A percentile compares a stretch with the other conserved stretches of the same genome.
Evolutionary conservation across 495 filamentous ascomycete genomes (phyloP).

Genomic region (Daldinia grandis): DNA sequence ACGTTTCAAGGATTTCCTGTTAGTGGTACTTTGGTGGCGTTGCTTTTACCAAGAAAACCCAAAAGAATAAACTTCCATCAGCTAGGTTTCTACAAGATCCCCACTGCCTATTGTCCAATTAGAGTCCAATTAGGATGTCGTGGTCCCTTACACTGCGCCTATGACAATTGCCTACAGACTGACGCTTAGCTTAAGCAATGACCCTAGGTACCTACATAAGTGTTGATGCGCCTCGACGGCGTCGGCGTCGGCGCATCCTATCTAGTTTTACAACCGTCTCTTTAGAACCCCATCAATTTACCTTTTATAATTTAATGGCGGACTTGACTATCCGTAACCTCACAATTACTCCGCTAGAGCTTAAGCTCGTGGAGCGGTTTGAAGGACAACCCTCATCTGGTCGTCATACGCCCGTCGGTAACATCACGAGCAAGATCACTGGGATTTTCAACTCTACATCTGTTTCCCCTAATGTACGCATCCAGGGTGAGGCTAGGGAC

Average conservation of each 20-base stretch:
- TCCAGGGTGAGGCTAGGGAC: constrained; percentile 38
- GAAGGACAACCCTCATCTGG: constrained; percentile 51
- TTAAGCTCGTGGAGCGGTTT: constrained; percentile 81
- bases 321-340: constrained; percentile 86
- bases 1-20: background rate
- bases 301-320: constrained; percentile 39
- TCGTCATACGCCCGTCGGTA: constrained; percentile 52
- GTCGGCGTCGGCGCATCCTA: constrained; percentile 17
- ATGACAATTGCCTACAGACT: constrained; percentile 10
- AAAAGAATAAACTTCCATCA: constrained; percentile 11
- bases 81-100: constrained; percentile 14
- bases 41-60: constrained; percentile 4
- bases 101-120: constrained; percentile 30
- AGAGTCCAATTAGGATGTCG: background rate
- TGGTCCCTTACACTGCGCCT: constrained; percentile 17
- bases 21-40: background rate
- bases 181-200: constrained; percentile 21
- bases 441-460: constrained; percentile 47
- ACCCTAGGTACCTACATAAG: constrained; percentile 24
- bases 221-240: constrained; percentile 18
- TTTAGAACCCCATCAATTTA: constrained; percentile 3
- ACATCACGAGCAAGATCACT: constrained; percentile 63
- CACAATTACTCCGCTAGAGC: constrained; percentile 72
- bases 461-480: constrained; percentile 36
- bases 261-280: constrained; percentile 12